phyloP scores from a whole-genome alignment of 768 basidiomycete genomes.

The Polyporus arcularius region DNA sequence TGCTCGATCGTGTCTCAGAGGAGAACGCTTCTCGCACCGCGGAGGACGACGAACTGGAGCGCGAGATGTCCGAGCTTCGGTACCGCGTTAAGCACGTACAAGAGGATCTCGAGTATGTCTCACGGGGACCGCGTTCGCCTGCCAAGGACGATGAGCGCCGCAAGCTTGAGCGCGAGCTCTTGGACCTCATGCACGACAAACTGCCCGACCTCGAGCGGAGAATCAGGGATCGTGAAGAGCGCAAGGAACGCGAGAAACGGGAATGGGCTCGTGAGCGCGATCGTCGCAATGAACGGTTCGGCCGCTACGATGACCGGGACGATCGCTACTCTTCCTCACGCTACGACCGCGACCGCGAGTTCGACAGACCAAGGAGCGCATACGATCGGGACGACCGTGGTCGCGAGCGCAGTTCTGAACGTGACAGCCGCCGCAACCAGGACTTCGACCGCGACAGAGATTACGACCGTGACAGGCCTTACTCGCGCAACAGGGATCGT shows the following conservation, averaged over 20 bases:
- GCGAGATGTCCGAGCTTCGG: slow-evolving; percentile 84
- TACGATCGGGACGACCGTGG: slow-evolving; percentile 48
- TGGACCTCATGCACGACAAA: slow-evolving; percentile 85
- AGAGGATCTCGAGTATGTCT: slow-evolving; percentile 89
- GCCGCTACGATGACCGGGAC: slow-evolving; percentile 58
- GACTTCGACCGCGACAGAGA: slow-evolving; percentile 33
- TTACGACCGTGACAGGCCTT: slow-evolving; percentile 38
- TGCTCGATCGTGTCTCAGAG: slow-evolving; percentile 76
- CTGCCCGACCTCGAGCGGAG: slow-evolving; percentile 89
- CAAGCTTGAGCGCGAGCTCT: slow-evolving; percentile 83
- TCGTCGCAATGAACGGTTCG: slow-evolving; percentile 78
- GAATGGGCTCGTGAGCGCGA: slow-evolving; percentile 82
- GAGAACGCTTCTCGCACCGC: slow-evolving; percentile 59
- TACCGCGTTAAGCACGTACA: slow-evolving; percentile 85
- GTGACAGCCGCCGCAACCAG: slow-evolving; percentile 38
- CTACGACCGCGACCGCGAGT: slow-evolving; percentile 39
- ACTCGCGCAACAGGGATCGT: slow-evolving; percentile 40
- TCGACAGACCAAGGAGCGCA: slow-evolving; percentile 32
- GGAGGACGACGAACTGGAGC: slow-evolving; percentile 90
- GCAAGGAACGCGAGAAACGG: slow-evolving; percentile 74
- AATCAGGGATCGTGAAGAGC: slow-evolving; percentile 76
- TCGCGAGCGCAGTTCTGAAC: slow-evolving; percentile 39
- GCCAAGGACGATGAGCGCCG: slow-evolving; percentile 86
- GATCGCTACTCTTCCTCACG: slow-evolving; percentile 43
- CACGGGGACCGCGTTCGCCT: slow-evolving; percentile 67